phyloP scores from a whole-genome alignment of 805 yeast genomes.

The Candida maris region DNA sequence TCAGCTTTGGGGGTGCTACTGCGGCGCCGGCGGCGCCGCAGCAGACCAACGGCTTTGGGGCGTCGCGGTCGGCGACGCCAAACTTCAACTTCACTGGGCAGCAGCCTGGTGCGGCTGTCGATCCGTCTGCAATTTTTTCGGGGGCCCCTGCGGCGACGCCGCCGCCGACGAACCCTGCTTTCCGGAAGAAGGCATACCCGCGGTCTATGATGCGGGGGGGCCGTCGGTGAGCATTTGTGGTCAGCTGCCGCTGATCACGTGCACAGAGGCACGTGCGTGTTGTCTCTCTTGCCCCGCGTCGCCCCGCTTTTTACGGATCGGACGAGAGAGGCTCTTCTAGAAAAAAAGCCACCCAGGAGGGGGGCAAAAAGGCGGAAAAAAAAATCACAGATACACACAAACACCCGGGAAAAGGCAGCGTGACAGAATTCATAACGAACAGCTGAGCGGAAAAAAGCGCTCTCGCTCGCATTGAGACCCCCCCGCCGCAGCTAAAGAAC shows the following conservation, averaged over 20 bases:
- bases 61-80: conserved; percentile 29
- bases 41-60: conserved; percentile 14
- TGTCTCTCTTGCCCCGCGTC: too few species aligned
- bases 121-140: conserved; percentile 28
- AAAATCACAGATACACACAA: too few species aligned
- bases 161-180: conserved; percentile 13
- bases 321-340: conserved; percentile 1
- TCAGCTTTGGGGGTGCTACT: conserved; percentile 5
- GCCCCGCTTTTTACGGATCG: too few species aligned
- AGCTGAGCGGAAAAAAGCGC: too few species aligned
- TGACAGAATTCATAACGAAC: too few species aligned
- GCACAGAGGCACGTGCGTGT: too few species aligned
- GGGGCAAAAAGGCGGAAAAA: background rate
- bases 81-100: conserved; percentile 31
- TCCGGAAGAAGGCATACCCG: conserved; percentile 20
- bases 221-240: conserved; percentile 16
- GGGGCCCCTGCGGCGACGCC: conserved; percentile 21
- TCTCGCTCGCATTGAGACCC: too few species aligned
- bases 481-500: too few species aligned
- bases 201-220: conserved; percentile 19
- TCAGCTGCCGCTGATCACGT: too few species aligned
- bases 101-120: conserved; percentile 18
- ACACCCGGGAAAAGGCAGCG: too few species aligned
- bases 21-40: conserved; percentile 7
- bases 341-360: conserved; percentile 5